Conservation (phyloP, 306 rosid genomes). For the Ammopiptanthus mongolicus region DNA sequence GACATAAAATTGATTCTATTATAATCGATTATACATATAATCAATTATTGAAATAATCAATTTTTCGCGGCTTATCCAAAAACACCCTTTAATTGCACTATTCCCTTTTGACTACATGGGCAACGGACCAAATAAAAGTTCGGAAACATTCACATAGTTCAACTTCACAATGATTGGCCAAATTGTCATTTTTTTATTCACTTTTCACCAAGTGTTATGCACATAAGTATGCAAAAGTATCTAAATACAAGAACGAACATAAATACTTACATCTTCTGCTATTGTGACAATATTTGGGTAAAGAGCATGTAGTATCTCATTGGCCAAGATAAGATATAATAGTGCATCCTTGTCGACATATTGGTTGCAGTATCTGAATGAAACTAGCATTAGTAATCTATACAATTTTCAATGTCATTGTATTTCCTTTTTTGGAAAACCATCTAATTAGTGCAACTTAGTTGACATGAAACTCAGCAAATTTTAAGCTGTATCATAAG, state of each 20-base stretch:
- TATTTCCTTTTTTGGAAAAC: neutral
- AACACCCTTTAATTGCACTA: too few species aligned
- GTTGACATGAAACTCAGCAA: neutral
- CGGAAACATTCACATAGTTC: neutral
- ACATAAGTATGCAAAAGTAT: neutral
- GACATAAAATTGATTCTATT: too few species aligned
- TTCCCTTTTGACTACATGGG: neutral
- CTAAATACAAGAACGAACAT: constrained; percentile 6
- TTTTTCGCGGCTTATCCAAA: too few species aligned
- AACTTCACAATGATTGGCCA: constrained; percentile 3
- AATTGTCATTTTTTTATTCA: neutral
- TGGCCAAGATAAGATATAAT: constrained; percentile 82
- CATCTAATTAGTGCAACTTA: constrained; percentile 8
- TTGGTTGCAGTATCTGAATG: constrained; percentile 87
- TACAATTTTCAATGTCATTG: neutral
- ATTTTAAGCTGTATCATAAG: neutral
- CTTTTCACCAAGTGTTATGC: neutral
- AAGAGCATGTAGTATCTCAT: constrained; percentile 72
- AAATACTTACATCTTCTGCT: constrained; percentile 79
- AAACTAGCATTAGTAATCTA: constrained; percentile 20
- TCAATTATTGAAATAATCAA: too few species aligned
- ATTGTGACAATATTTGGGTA: constrained; percentile 84
- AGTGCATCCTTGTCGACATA: constrained; percentile 87
- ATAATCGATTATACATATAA: too few species aligned
- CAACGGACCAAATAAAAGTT: neutral